A percentile compares a stretch with the other conserved stretches of the same genome.
Conservation (phyloP, 2,329 filamentous ascomycete genomes). For the Aureobasidium pullulans region DNA sequence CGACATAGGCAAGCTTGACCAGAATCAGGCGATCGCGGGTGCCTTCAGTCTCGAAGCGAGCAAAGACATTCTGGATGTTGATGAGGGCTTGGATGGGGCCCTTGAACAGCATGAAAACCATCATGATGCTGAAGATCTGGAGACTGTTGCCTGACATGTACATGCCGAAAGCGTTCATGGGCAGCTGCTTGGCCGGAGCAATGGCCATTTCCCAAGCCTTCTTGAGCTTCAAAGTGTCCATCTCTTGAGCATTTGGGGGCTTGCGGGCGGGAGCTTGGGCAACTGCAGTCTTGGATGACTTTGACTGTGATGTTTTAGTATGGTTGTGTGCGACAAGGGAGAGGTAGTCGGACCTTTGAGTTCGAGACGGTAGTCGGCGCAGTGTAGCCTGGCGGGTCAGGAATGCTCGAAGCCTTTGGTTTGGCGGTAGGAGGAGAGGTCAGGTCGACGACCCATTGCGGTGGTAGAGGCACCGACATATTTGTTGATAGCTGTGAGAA, state of each 20-base stretch:
- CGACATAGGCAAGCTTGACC: conserved; percentile 81
- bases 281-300: conserved; percentile 21
- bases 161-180: conserved; percentile 99
- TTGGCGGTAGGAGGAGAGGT: conserved; percentile 60
- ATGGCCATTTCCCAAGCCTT: conserved; percentile 98
- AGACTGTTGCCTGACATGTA: conserved; percentile 99
- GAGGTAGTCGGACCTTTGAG: conserved; percentile 5
- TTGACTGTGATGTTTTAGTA: conserved; percentile 16
- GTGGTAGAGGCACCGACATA: conserved; percentile 37
- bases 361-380: conserved; percentile 27
- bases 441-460: conserved; percentile 78
- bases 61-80: conserved; percentile 78
- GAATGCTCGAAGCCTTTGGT: conserved; percentile 59
- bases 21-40: conserved; percentile 66
- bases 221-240: conserved; percentile 92
- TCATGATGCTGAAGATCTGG: conserved; percentile 99
- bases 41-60: conserved; percentile 77
- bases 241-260: conserved; percentile 70
- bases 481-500: neutral
- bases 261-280: conserved; percentile 44
- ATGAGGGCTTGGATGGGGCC: conserved; percentile 81
- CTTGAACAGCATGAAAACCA: conserved; percentile 99
- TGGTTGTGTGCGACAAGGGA: neutral
- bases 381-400: conserved; percentile 82
- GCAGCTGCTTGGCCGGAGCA: conserved; percentile 84